Evolutionary conservation across 495 filamentous ascomycete species (phyloP).

Genomic region (Cladorrhinum samala): DNA sequence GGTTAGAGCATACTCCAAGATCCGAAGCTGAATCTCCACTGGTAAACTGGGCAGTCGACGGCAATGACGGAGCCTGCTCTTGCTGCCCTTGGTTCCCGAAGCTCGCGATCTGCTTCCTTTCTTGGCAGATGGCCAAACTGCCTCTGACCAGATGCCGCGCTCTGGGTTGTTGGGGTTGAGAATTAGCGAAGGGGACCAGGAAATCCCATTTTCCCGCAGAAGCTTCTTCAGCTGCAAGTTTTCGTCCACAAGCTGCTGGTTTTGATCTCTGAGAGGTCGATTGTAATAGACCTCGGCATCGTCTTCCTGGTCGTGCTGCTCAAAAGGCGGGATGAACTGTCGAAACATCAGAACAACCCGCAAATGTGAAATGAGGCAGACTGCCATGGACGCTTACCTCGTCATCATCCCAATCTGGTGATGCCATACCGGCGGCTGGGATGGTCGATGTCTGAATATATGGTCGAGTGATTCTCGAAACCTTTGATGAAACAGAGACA

Average conservation of each 20-base stretch:
- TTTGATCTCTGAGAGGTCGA: conserved; percentile 30
- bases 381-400: too few species aligned
- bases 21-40: conserved; percentile 38
- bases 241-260: conserved; percentile 30
- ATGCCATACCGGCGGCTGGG: too few species aligned
- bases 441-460: too few species aligned
- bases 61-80: not conserved
- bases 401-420: too few species aligned
- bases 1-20: conserved; percentile 38
- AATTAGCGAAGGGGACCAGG: conserved; percentile 20
- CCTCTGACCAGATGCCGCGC: conserved; percentile 10
- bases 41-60: conserved; percentile 34
- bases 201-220: conserved; percentile 33
- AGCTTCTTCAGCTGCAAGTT: conserved; percentile 34
- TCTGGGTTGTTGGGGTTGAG: conserved; percentile 8
- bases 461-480: too few species aligned
- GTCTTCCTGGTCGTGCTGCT: conserved; percentile 38
- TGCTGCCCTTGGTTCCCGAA: conserved; percentile 4
- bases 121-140: not conserved
- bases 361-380: too few species aligned
- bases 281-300: conserved; percentile 37
- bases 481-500: too few species aligned
- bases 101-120: not conserved
- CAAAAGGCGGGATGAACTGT: conserved; percentile 22
- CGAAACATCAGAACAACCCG: not conserved